Evolutionary conservation across 106 monocot genomes (phyloP).

Genomic region (Triglochin maritima): DNA sequence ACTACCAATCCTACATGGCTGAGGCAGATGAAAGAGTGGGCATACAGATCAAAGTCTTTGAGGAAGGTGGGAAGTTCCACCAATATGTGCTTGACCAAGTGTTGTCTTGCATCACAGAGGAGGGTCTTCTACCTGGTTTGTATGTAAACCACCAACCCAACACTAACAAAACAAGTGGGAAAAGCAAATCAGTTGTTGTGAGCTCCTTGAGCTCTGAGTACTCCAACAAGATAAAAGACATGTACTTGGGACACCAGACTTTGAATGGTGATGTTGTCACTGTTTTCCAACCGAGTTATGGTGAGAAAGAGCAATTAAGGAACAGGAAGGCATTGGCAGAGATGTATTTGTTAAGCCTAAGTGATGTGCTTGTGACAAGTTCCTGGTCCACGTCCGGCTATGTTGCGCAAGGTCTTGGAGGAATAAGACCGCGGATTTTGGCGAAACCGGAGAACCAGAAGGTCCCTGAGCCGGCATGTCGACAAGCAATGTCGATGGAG

Average conservation of each 20-base stretch:
- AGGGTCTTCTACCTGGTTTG: constrained; percentile 16
- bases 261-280: constrained; percentile 21
- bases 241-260: constrained; percentile 26
- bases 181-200: constrained; percentile 19
- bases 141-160: background rate
- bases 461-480: too few species aligned
- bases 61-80: background rate
- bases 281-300: constrained; percentile 46
- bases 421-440: too few species aligned
- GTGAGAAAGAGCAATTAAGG: constrained; percentile 13
- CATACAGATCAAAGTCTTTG: constrained; percentile 23
- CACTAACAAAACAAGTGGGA: background rate
- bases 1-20: constrained; percentile 42
- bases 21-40: constrained; percentile 39
- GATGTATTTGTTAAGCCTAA: too few species aligned
- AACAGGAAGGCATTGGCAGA: constrained; percentile 1
- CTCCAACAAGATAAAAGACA: constrained; percentile 10
- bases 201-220: constrained; percentile 21
- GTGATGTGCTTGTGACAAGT: too few species aligned
- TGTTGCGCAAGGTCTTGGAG: too few species aligned
- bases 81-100: constrained; percentile 11
- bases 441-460: too few species aligned
- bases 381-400: constrained; percentile 12
- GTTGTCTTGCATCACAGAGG: constrained; percentile 5
- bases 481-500: too few species aligned